Evolutionary conservation across 805 yeast genomes (phyloP), one percentile per base, ranked within the genome.

Genomic region (Metschnikowia lunata): DNA sequence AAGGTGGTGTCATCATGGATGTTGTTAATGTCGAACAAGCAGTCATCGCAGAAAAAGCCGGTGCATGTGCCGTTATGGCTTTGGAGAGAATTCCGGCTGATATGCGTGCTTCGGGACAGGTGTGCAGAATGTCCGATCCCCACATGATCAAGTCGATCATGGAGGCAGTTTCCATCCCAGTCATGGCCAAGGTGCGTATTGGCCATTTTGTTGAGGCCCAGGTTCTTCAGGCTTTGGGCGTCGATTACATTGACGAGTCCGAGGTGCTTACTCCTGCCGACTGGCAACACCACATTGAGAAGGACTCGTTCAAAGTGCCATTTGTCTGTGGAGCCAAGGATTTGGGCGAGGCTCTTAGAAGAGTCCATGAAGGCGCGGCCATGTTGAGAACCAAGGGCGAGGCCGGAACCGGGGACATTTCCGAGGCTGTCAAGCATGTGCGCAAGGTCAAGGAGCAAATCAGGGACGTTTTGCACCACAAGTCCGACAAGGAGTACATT

Each of bases 41-140:
- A 18, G 62, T 71, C 36, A 78, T 86, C 41, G 95, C 95, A 23
- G 91, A 86, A 63, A 72, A 68, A 43, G 91, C 95, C 4, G 95
- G 95, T 48, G 95, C 95, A 11, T 83, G 87, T 67, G 91, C 95
- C 11, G 95, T 86, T 18, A 86, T 86, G 95, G 95, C 95, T 5
- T 72, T 86, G 51, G 95, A 86, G 66, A 70, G 83, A 55, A 87
- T 86, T 46, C 95, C 95, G 9, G 88, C 93, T 7, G 93, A 86
- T 60, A 86, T 86, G 78, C 77, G 93, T 58, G 82, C 78, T 50
- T 78, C 83, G 42, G 91, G 91, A 40, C 84, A 85, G 45, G 93
- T 86, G 39, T 86, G 91, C 47, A 76, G 95, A 56, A 86, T 86
- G 95, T 80, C 87, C 15, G 95, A 86, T 60, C 95, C 95, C 2